phyloP scores from a whole-genome alignment of 495 filamentous ascomycete species.

The Penicillium atrosanguineum region DNA sequence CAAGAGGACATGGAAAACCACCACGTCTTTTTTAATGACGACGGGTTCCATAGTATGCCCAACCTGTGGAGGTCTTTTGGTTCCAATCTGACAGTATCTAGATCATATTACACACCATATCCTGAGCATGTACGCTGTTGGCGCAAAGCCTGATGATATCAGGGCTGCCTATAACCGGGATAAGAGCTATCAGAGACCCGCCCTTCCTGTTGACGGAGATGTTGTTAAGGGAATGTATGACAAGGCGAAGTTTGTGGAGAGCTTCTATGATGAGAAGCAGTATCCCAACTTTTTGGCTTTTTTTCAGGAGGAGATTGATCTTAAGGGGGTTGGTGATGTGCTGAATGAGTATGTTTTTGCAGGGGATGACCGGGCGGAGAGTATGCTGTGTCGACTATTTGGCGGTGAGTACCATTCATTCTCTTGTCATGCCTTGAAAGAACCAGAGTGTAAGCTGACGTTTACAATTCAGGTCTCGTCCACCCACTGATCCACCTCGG shows the following conservation, averaged over 20 bases:
- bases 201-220: conserved; percentile 33
- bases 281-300: conserved; percentile 70
- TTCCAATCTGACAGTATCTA: conserved; percentile 7
- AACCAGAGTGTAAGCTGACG: not conserved
- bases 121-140: conserved; percentile 73
- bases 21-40: conserved; percentile 74
- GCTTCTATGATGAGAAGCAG: conserved; percentile 50
- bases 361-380: conserved; percentile 57
- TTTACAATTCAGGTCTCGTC: conserved; percentile 53
- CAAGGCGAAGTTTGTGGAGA: conserved; percentile 48
- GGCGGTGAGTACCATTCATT: conserved; percentile 37
- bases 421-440: not conserved
- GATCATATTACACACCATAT: conserved; percentile 72
- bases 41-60: conserved; percentile 64
- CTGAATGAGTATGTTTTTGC: conserved; percentile 66
- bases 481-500: conserved; percentile 86
- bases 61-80: not conserved
- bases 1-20: conserved; percentile 72
- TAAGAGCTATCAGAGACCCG: conserved; percentile 57
- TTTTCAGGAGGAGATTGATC: conserved; percentile 69
- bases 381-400: conserved; percentile 58
- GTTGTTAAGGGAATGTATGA: conserved; percentile 53
- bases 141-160: conserved; percentile 57
- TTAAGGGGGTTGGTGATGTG: conserved; percentile 54
- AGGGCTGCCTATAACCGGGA: conserved; percentile 58